Conservation (phyloP, 331 rosid species). For the Stylosanthes scabra region DNA sequence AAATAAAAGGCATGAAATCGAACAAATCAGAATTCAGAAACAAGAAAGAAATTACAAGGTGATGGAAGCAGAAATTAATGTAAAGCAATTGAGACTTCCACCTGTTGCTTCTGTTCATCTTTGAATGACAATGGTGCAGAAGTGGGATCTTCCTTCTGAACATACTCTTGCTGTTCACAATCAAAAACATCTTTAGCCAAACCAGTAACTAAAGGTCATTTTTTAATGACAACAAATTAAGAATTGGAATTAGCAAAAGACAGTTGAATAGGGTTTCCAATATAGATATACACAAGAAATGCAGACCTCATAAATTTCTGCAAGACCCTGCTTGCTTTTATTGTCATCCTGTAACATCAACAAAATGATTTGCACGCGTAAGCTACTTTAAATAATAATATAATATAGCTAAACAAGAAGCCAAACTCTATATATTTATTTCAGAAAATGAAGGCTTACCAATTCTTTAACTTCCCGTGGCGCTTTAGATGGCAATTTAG, state of each 20-base stretch:
- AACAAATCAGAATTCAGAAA: constrained; percentile 9
- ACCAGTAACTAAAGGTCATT: constrained; percentile 13
- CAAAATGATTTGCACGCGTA: constrained; percentile 34
- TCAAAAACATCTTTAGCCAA: constrained; percentile 14
- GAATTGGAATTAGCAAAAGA: neutral
- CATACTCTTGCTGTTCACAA: constrained; percentile 81
- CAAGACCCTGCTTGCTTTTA: constrained; percentile 92
- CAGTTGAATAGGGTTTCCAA: constrained; percentile 27
- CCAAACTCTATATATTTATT: constrained; percentile 27
- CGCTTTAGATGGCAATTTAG: constrained; percentile 65
- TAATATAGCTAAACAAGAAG: constrained; percentile 16
- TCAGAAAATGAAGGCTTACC: constrained; percentile 52
- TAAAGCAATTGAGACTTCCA: constrained; percentile 39
- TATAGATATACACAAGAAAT: constrained; percentile 38
- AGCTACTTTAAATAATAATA: constrained; percentile 4
- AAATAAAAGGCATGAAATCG: constrained; percentile 30
- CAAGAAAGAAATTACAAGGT: constrained; percentile 19
- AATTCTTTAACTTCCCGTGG: constrained; percentile 76
- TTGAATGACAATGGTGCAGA: constrained; percentile 66
- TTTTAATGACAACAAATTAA: neutral
- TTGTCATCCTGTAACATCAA: constrained; percentile 73
- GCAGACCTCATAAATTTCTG: constrained; percentile 85
- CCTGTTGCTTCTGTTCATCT: constrained; percentile 87
- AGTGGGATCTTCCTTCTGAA: constrained; percentile 63
- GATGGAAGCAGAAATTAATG: constrained; percentile 23